These are phyloP conservation scores for Oenanthe sinensis DNA, from an alignment of 129 eudicot genomes.

Conservation along the genomic window DNA sequence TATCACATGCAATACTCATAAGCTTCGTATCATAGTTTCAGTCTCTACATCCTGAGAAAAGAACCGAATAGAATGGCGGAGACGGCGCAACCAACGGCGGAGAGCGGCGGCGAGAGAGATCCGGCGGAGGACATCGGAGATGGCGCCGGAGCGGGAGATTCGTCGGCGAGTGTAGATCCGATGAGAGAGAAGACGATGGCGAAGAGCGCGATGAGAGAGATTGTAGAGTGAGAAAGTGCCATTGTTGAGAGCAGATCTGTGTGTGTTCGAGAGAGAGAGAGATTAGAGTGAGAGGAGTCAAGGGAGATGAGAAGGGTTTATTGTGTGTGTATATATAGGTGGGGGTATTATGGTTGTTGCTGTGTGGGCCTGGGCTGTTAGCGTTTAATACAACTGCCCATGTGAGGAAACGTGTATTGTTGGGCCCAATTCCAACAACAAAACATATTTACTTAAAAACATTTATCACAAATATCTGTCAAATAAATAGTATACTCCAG, in stretches of 20 bases:
- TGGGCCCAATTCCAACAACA: not conserved
- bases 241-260: not conserved
- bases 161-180: slow-evolving; percentile 22
- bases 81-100: slow-evolving; percentile 18
- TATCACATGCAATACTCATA: not conserved
- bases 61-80: slow-evolving; percentile 29
- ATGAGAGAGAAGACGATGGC: slow-evolving; percentile 17
- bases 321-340: not conserved
- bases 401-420: not conserved
- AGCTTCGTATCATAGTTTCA: not conserved
- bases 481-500: too few species aligned
- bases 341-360: not conserved
- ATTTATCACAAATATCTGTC: too few species aligned
- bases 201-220: slow-evolving; percentile 7
- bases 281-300: not conserved
- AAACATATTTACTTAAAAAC: too few species aligned
- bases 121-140: slow-evolving; percentile 33
- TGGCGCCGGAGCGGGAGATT: slow-evolving; percentile 37
- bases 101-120: slow-evolving; percentile 25
- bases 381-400: not conserved
- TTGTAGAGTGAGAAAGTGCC: not conserved
- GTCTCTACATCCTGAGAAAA: slow-evolving; percentile 24
- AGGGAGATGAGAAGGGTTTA: not conserved
- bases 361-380: not conserved
- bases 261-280: not conserved